A percentile compares a stretch with the other conserved stretches of the same genome.
Evolutionary conservation across 768 basidiomycete genomes (phyloP).

Genomic region (Tylopilus felleus): DNA sequence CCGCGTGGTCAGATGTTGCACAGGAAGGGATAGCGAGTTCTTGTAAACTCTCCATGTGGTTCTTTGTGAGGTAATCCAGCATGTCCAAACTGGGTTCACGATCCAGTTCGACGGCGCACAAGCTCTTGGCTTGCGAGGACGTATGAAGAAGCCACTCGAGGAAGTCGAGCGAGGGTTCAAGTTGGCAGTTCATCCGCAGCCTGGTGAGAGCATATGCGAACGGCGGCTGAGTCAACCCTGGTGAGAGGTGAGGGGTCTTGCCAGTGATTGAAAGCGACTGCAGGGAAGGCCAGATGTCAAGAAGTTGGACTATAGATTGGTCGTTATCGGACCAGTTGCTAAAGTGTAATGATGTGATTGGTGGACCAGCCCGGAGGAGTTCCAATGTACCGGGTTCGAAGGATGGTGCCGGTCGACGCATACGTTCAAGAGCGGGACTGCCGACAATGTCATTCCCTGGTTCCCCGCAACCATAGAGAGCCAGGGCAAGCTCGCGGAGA

Average conservation of each 20-base stretch:
- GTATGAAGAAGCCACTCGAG: constrained; percentile 67
- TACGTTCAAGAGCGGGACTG: constrained; percentile 43
- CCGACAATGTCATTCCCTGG: constrained; percentile 52
- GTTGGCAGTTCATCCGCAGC: constrained; percentile 64
- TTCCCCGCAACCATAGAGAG: constrained; percentile 56
- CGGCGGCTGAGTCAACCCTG: constrained; percentile 37
- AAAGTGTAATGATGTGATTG: constrained; percentile 52
- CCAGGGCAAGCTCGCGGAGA: constrained; percentile 50
- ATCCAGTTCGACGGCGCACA: constrained; percentile 54
- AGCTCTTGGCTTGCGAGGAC: constrained; percentile 41
- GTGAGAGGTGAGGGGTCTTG: constrained; percentile 48
- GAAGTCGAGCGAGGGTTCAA: constrained; percentile 59
- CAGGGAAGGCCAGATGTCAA: constrained; percentile 60
- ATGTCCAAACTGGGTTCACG: constrained; percentile 55
- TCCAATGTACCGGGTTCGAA: constrained; percentile 52
- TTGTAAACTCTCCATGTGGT: constrained; percentile 47
- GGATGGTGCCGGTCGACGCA: constrained; percentile 49
- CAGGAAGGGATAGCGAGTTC: constrained; percentile 59
- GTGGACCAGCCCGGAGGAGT: constrained; percentile 52
- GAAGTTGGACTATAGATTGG: constrained; percentile 54
- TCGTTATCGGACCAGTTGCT: constrained; percentile 70
- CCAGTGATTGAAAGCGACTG: constrained; percentile 56
- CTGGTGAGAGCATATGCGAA: constrained; percentile 46
- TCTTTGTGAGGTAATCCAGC: constrained; percentile 51
- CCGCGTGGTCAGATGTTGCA: constrained; percentile 43